Percentiles rank a stretch among this genome's conserved stretches.
These are phyloP conservation scores for Apiotrichum mycotoxinovorans DNA, from an alignment of 1,284 basidiomycete species.

Conservation along the genomic window DNA sequence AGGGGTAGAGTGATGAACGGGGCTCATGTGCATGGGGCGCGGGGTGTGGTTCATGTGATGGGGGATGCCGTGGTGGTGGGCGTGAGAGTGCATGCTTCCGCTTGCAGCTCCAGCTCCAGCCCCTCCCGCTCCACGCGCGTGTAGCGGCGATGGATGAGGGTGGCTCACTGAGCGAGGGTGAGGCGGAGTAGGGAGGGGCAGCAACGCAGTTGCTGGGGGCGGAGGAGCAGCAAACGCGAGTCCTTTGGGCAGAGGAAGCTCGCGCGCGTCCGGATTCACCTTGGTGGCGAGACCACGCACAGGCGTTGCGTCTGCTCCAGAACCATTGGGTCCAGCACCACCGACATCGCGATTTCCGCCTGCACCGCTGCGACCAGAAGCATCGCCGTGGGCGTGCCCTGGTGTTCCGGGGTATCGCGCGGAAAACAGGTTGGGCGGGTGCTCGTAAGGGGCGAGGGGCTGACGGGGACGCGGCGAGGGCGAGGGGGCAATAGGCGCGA, in stretches of 20 bases:
- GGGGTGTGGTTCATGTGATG: constrained; percentile 8
- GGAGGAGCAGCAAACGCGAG: constrained; percentile 14
- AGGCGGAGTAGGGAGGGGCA: constrained; percentile 17
- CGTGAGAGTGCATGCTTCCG: too few relatives aligned
- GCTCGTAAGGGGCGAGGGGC: constrained; percentile 19
- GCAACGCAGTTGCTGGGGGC: constrained; percentile 10
- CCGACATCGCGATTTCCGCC: not conserved
- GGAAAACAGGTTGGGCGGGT: constrained; percentile 19
- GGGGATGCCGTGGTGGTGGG: constrained; percentile 1
- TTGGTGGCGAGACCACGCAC: constrained; percentile 18
- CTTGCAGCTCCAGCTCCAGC: too few relatives aligned
- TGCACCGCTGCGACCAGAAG: not conserved
- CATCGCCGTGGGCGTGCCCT: constrained; percentile 6
- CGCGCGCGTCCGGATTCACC: constrained; percentile 22
- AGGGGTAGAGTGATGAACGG: constrained; percentile 13
- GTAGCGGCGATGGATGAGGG: constrained; percentile 8
- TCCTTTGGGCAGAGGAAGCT: constrained; percentile 21
- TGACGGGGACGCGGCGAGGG: constrained; percentile 20
- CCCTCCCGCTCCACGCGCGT: constrained; percentile 6
- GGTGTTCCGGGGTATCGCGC: constrained; percentile 14
- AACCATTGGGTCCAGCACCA: not conserved
- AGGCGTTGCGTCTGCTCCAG: constrained; percentile 13
- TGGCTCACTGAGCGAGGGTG: constrained; percentile 7
- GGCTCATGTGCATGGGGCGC: constrained; percentile 6
- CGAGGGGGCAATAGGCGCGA: constrained; percentile 3